phyloP scores from a whole-genome alignment of 768 basidiomycete species.

The Termitomyces sp. region DNA sequence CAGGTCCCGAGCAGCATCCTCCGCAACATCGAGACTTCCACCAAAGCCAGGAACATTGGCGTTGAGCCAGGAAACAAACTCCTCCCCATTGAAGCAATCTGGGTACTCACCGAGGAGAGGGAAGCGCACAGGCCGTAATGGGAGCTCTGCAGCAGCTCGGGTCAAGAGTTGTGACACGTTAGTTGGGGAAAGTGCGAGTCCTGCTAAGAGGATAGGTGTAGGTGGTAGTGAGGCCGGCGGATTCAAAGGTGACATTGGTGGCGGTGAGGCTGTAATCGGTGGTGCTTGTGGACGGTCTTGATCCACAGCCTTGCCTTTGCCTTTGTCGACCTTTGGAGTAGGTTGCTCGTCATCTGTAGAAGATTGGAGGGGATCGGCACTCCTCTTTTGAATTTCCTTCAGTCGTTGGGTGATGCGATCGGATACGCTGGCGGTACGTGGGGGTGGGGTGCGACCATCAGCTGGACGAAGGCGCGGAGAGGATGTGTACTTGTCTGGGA shows the following conservation, averaged over 20 bases:
- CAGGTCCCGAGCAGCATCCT: slow-evolving; percentile 65
- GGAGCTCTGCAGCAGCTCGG: slow-evolving; percentile 70
- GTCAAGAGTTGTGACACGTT: slow-evolving; percentile 67
- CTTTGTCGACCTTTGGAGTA: slow-evolving; percentile 72
- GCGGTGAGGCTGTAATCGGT: slow-evolving; percentile 48
- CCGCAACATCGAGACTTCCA: slow-evolving; percentile 74
- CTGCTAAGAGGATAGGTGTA: slow-evolving; percentile 69
- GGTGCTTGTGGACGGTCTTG: slow-evolving; percentile 24
- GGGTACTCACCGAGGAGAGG: slow-evolving; percentile 82
- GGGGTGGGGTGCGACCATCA: slow-evolving; percentile 52
- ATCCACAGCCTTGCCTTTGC: slow-evolving; percentile 67
- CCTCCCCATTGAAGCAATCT: slow-evolving; percentile 86
- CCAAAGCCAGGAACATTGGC: slow-evolving; percentile 75
- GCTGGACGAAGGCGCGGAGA: slow-evolving; percentile 67
- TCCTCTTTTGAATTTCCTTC: slow-evolving; percentile 69
- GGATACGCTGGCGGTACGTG: slow-evolving; percentile 74
- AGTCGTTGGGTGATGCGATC: slow-evolving; percentile 85
- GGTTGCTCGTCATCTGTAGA: slow-evolving; percentile 31
- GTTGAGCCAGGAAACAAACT: slow-evolving; percentile 82
- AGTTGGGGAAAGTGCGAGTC: slow-evolving; percentile 61
- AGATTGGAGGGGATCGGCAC: slow-evolving; percentile 33
- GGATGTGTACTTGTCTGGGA: slow-evolving; percentile 74
- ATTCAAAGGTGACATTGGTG: slow-evolving; percentile 58
- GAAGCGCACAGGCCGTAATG: slow-evolving; percentile 67
- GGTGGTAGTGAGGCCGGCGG: slow-evolving; percentile 39